Evolutionary conservation across 176 grass and related monocot genomes (phyloP).

Genomic region (Poa annua): DNA sequence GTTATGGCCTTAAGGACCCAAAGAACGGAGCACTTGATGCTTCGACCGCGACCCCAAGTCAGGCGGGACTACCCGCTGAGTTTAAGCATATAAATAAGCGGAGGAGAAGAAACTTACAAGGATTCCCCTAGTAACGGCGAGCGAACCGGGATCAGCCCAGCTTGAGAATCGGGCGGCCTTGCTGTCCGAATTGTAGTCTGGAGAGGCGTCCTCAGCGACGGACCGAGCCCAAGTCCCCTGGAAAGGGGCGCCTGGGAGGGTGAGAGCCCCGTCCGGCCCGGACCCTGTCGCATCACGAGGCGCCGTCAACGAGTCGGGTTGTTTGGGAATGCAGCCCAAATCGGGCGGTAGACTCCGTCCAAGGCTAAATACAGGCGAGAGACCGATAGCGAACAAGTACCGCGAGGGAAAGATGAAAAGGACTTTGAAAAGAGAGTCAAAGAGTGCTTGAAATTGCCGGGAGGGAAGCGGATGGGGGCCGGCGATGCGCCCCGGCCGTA

Average conservation of each 20-base stretch:
- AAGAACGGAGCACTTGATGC: no score
- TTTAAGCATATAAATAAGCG: no score
- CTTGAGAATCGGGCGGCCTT: not conserved
- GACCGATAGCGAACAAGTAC: conserved; percentile 81
- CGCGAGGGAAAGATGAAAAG: conserved; percentile 79
- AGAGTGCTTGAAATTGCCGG: conserved; percentile 74
- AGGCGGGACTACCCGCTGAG: no score
- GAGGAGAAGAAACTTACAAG: conserved; percentile 12
- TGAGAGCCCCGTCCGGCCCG: conserved; percentile 55
- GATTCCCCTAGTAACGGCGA: conserved; percentile 16
- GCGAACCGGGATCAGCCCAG: not conserved
- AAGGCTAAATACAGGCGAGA: conserved; percentile 74
- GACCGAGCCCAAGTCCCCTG: conserved; percentile 26
- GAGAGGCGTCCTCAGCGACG: no score
- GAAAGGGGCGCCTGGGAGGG: conserved; percentile 54
- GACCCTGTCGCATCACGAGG: conserved; percentile 65
- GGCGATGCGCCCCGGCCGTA: conserved; percentile 48
- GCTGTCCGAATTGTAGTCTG: no score
- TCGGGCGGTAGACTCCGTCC: conserved; percentile 53
- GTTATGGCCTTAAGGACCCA: no score
- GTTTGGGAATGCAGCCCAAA: conserved; percentile 63
- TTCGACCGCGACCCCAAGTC: no score
- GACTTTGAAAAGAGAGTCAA: conserved; percentile 82
- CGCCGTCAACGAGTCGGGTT: conserved; percentile 53
- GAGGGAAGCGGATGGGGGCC: conserved; percentile 77